Base-by-base conservation (phyloP, 148 eudicot species). In the Selenicereus undatus region DNA sequence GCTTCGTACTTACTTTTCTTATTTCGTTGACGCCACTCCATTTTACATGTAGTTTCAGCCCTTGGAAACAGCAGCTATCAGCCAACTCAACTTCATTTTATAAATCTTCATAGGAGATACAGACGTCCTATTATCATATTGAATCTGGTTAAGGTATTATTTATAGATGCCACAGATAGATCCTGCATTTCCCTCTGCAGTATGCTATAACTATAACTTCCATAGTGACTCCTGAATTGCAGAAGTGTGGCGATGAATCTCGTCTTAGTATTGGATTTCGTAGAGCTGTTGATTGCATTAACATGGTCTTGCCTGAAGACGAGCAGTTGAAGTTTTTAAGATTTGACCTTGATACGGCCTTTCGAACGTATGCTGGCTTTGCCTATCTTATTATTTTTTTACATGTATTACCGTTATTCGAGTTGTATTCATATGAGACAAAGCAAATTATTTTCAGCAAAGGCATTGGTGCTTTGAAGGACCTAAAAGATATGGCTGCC, bases 111-210 rank as follows among this genome's bases (percentile, higher is more conserved):
- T 39, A 79, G 77, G 81, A 89, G 98, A 91, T 96, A 96, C 86
- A 95, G 95, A 79, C 84, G 87, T 83, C 99, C 93, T 50, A 88
- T 91, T 30, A 86, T 94, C 73, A 86, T 96, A 58, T 81, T 96
- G 85, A 96, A 91, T 88, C 88, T 96, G 83, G 81, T 96, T 60
- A 96, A 94, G 99, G 99, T 93, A 73, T 52, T 66, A 54, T 43
- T 48, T 48, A 14, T 75, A n/a, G 62, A 74, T 52, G 14, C 71
- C 71, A 12, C 10, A 56, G 12, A 32, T 51, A 52, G 7, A 73
- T 26, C 14, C 54, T 18, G 29, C 48, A 11, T 45, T 62, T 70
- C 45, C 29, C 36, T 16, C 62, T 68, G 24, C 71, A 48, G 17
- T 75, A 77, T 26, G 42, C 32, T 26, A 45, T 77, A 32, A 52